These are phyloP conservation scores for Geotrichum citri-aurantii DNA, from an alignment of 1,139 yeast species.

Conservation along the genomic window DNA sequence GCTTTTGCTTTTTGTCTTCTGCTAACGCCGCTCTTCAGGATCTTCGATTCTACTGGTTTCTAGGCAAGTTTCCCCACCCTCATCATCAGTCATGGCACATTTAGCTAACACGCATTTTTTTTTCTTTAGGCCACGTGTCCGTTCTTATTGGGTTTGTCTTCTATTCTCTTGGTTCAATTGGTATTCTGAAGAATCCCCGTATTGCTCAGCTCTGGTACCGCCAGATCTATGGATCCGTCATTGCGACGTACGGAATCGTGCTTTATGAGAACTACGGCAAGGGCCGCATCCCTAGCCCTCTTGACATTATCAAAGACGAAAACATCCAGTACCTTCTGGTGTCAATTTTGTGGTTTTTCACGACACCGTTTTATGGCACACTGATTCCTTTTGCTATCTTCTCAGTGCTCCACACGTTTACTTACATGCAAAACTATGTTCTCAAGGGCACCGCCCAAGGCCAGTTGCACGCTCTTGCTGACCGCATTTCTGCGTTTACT, in stretches of 20 bases:
- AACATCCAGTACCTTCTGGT: constrained; percentile 60
- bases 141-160: constrained; percentile 53
- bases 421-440: constrained; percentile 58
- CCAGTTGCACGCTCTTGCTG: constrained; percentile 40
- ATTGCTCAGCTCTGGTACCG: constrained; percentile 49
- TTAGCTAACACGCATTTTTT: not conserved
- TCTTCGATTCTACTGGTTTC: constrained; percentile 18
- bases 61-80: constrained; percentile 8
- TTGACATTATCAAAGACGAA: constrained; percentile 49
- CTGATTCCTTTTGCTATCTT: constrained; percentile 62
- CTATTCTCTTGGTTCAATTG: constrained; percentile 45
- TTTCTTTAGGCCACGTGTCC: constrained; percentile 50
- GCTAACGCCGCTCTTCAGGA: constrained; percentile 7
- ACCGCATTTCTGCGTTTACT: constrained; percentile 49
- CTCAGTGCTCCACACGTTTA: constrained; percentile 66
- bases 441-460: constrained; percentile 59
- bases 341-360: constrained; percentile 53
- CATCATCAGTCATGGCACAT: not conserved
- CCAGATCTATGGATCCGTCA: constrained; percentile 56
- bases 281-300: constrained; percentile 27
- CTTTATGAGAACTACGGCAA: constrained; percentile 48
- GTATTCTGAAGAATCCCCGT: constrained; percentile 30
- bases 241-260: constrained; percentile 73
- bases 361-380: constrained; percentile 50
- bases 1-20: not conserved